Percentiles rank a stretch among this genome's conserved stretches.
phyloP scores from a whole-genome alignment of 306 rosid species.

The Begonia peltatifolia region DNA sequence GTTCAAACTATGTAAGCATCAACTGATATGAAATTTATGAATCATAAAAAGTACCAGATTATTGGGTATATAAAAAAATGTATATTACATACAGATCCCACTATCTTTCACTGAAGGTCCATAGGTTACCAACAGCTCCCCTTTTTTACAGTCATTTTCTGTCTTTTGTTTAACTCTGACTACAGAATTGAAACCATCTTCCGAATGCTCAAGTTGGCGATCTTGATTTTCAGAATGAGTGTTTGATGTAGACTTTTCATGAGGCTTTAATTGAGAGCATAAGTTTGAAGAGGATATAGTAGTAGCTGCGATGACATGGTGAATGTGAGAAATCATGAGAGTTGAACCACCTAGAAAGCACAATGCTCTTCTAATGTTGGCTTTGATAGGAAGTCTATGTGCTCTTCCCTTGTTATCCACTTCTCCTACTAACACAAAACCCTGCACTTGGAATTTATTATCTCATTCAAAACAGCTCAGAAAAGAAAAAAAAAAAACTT shows the following conservation, averaged over 20 bases:
- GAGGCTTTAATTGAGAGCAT: slow-evolving; percentile 26
- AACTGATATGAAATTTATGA: too few relatives aligned
- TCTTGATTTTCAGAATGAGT: slow-evolving; percentile 18
- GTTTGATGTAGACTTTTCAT: slow-evolving; percentile 18
- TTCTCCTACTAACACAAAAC: slow-evolving; percentile 66
- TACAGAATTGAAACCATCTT: not conserved
- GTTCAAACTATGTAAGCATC: too few relatives aligned
- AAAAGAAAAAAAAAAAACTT: not conserved
- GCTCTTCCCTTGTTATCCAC: slow-evolving; percentile 63
- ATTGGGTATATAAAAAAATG: too few relatives aligned
- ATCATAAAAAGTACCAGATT: too few relatives aligned
- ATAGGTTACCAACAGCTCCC: too few relatives aligned
- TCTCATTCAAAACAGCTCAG: not conserved
- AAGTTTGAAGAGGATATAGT: slow-evolving; percentile 21
- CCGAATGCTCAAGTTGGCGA: slow-evolving; percentile 14
- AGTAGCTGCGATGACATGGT: slow-evolving; percentile 22
- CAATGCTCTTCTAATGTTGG: slow-evolving; percentile 62
- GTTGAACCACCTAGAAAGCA: slow-evolving; percentile 92
- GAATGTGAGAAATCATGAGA: slow-evolving; percentile 68
- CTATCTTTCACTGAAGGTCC: too few relatives aligned
- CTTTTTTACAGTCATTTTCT: too few relatives aligned
- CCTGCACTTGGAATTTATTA: slow-evolving; percentile 24
- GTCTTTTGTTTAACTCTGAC: too few relatives aligned
- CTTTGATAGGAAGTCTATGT: slow-evolving; percentile 58
- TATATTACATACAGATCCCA: too few relatives aligned